Percentiles rank a stretch among this genome's conserved stretches.
Evolutionary conservation across 208 protist species (phyloP).

Genomic region (Trypanosoma rangeli): DNA sequence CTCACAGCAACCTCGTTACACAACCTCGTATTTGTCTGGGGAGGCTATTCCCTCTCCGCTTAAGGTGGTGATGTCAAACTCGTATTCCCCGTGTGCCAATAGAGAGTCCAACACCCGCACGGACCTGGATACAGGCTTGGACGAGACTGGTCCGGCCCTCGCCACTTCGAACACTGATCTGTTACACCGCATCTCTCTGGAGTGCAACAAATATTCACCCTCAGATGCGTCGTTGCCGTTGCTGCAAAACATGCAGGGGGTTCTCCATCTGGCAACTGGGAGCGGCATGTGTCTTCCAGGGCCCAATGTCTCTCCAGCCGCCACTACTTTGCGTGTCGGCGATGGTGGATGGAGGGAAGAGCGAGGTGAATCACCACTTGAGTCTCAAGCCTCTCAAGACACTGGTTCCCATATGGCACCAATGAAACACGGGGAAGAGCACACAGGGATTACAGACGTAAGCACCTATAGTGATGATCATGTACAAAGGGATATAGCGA

Average conservation of each 20-base stretch:
- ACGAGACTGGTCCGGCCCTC: not conserved
- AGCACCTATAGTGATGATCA: not conserved
- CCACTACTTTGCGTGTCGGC: not conserved
- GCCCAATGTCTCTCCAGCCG: not conserved
- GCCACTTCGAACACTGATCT: not conserved
- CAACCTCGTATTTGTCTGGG: not conserved
- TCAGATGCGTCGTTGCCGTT: not conserved
- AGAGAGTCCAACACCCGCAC: not conserved
- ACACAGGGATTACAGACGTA: not conserved
- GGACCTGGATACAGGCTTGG: not conserved
- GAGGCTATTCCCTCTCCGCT: not conserved
- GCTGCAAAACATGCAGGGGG: not conserved
- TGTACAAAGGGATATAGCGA: not conserved
- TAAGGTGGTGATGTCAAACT: not conserved
- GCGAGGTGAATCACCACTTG: not conserved
- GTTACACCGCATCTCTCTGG: not conserved
- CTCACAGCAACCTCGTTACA: constrained; percentile 58
- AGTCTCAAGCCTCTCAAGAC: not conserved
- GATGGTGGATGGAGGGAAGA: not conserved
- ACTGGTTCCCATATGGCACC: not conserved
- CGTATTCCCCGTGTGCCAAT: not conserved
- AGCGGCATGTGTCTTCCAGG: not conserved
- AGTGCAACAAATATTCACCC: too few species aligned
- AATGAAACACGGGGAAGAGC: not conserved
- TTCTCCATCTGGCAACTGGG: not conserved